Evolutionary conservation across 495 filamentous ascomycete species (phyloP), one percentile per base, ranked within the genome.

Genomic region (Penicillium ucsense): DNA sequence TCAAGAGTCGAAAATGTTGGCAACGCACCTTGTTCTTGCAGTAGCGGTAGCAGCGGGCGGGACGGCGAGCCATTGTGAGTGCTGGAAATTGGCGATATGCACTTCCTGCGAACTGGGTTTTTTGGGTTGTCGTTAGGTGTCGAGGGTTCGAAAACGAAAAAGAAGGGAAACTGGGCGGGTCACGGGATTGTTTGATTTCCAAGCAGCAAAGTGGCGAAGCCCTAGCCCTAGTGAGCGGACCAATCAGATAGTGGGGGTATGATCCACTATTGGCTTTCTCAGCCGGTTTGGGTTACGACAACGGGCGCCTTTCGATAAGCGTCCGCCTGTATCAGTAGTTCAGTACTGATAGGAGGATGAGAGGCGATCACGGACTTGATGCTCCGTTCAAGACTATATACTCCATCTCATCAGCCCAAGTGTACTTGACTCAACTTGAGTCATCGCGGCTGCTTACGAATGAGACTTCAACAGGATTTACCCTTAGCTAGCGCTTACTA

Each of bases 31-130:
- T 95, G 85, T 96, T 96, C 88, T 97, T 97, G 88, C 92, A 98
- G 84, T 98, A 98, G 72, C 92, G 89, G 83, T 98, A 98, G 77
- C 92, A 98, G 77, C 94, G 82, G 59, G 92, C 92, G 61, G 92
- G 92, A 80, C 92, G 87, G 70, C 92, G 86, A 66, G 92, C 92
- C 92, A 98, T 98, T 74, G 82, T 86, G 82, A 83, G 73, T 75
- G 76, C 68, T 82, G 75, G 70, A 68, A 69, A 64, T 69, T 68
- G 68, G 70, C 67, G 65, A 61, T 71, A 61, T 76, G 70, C 70
- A 69, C 68, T 75, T 74, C 70, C 60, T 76, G 71, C 67, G 68
- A 75, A 74, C 69, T 57, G 53, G 55, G 57, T 60, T 31, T 11
- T 5, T 55, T 55, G 52, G 60, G 56, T 60, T 67, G 66, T 70